Evolutionary conservation across 768 basidiomycete species (phyloP), one percentile per base, ranked within the genome.

Genomic region (Butyriboletus loyo): DNA sequence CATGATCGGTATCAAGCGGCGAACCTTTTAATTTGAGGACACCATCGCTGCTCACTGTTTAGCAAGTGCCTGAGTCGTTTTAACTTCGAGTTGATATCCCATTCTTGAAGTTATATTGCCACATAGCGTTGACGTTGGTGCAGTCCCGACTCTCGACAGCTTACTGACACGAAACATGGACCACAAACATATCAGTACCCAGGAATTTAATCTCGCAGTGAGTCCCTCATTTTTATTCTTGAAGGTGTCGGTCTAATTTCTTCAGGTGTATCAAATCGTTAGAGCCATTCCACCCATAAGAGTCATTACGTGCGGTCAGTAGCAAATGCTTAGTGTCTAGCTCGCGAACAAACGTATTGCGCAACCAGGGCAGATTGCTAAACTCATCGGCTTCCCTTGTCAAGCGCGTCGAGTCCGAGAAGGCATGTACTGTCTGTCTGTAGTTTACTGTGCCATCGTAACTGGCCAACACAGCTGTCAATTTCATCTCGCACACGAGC

Each of bases 391-490:
- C 19, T 83, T 83, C 79, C 89, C 89, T 0, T 76, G 72, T 11
- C 79, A 91, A 67, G 81, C 88, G 4, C 76, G 86, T 32, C 85
- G 85, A 58, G 87, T 90, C 17, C 89, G 89, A 9, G 85, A 88
- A 79, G 87, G 88, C 85, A 54, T 48, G 57, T 50, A 11, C 25
- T 9, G 47, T 67, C 4, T 4, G 15, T 44, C 35, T 37, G 31
- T n/a, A n/a, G 22, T 13, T 45, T 36, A 2, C n/a, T 15, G 7
- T 35, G 22, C 4, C 31, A 13, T 46, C 11, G 5, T 45, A n/a
- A 50, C 38, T 2, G 9, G 19, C 24, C 4, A 5, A 21, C 24
- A 4, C 21, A 89, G 89, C 88, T n/a, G 77, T 91, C 39, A 89
- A 88, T 62, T 85, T 83, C 59, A 73, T 90, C 14, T 75, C 80